phyloP scores from a whole-genome alignment of 768 basidiomycete genomes.

The Calvatia gigantea region DNA sequence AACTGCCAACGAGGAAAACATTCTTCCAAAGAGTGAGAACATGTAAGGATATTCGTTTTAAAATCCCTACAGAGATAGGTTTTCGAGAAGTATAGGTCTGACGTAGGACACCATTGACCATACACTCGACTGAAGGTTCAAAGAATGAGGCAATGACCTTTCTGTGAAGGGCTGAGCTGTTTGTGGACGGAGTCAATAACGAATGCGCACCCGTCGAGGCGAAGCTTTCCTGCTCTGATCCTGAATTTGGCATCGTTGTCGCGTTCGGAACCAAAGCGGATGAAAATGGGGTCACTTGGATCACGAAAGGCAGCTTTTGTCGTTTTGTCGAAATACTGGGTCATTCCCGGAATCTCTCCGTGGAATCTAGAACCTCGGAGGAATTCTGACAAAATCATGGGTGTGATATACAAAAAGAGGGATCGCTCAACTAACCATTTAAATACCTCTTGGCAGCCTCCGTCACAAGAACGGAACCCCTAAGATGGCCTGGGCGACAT shows the following conservation, averaged over 20 bases:
- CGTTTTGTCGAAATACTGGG: conserved; percentile 39
- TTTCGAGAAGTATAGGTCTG: conserved; percentile 16
- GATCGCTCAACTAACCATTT: conserved; percentile 19
- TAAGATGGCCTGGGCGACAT: conserved; percentile 29
- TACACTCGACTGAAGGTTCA: conserved; percentile 28
- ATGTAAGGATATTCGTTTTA: conserved; percentile 30
- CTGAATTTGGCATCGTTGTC: conserved; percentile 37
- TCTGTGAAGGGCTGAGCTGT: conserved; percentile 14
- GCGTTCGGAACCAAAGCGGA: conserved; percentile 41
- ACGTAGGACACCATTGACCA: conserved; percentile 22
- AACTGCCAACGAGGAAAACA: no score
- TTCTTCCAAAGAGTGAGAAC: no score
- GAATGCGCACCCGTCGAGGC: conserved; percentile 29
- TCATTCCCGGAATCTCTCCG: conserved; percentile 16
- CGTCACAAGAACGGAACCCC: conserved; percentile 42
- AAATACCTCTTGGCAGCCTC: conserved; percentile 31
- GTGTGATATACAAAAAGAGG: not conserved
- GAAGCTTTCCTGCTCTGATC: conserved; percentile 46
- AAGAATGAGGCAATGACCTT: conserved; percentile 23
- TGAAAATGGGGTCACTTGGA: conserved; percentile 35
- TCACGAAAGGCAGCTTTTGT: conserved; percentile 44
- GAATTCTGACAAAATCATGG: conserved; percentile 1
- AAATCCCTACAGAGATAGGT: conserved; percentile 21
- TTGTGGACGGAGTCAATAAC: not conserved
- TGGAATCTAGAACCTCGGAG: conserved; percentile 13